Evolutionary conservation across 2,329 filamentous ascomycete species (phyloP), one percentile per base, ranked within the genome.

Genomic region (Dactylellina cionopaga): DNA sequence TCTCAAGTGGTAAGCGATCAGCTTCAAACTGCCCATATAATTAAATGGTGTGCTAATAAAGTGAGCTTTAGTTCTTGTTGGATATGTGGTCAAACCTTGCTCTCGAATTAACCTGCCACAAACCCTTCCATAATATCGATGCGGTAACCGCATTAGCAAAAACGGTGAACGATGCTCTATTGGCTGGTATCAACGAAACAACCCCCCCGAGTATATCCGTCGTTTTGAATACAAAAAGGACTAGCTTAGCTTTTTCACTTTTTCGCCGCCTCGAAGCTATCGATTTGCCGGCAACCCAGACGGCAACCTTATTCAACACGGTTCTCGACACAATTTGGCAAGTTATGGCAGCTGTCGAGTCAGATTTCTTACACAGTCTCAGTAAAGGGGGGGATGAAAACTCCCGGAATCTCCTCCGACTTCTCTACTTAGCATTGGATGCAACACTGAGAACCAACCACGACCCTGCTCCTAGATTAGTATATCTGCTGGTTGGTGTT

Each of bases 71-170:
- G 89, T 86, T 88, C 43, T 86, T 99, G 15, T 90, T 97, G 75
- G 88, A 92, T 76, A 90, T 92, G 62, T 98, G 94, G 92, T 93
- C 96, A 79, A 89, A 92, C 69, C 84, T 99, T 6, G 87, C 94
- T 11, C 85, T 95, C 52, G 94, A 97, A 78, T 85, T 99, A 51
- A 56, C 68, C 0, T 92, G 90, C 79, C 87, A 87, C n/a, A 82
- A 85, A 39, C 83, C 85, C 33, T 81, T 82, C 56, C 81, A 83
- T 15, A 83, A 86, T 56, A 80, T 82, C 37, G 82, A 84, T 22
- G 83, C 94, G 2, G 86, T 89, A 63, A 88, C 86, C 76, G 85
- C 90, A 63, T 88, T 96, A 82, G 83, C 91, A 29, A 85, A 89
- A 66, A 89, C 96, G 47, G 88, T 91, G 5, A 86, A 88, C 74